phyloP scores from a whole-genome alignment of 1,139 yeast species.

The Debaryomycetaceae sp. region DNA sequence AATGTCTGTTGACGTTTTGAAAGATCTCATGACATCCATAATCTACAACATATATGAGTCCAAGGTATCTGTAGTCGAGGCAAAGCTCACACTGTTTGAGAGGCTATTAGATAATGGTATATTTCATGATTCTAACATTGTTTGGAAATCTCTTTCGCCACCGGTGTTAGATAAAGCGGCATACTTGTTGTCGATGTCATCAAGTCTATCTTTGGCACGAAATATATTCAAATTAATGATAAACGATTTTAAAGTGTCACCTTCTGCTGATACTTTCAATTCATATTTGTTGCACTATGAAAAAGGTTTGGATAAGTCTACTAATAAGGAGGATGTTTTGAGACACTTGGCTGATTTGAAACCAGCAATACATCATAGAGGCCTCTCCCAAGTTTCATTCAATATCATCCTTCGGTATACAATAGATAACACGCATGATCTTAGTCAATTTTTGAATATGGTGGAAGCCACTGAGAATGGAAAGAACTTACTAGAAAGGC shows the following conservation, averaged over 20 bases:
- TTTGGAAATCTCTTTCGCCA: constrained; percentile 16
- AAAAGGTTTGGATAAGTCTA: constrained; percentile 1
- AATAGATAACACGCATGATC: constrained; percentile 23
- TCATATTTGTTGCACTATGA: constrained; percentile 15
- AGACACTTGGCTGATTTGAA: constrained; percentile 29
- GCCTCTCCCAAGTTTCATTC: constrained; percentile 17
- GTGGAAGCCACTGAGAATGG: constrained; percentile 9
- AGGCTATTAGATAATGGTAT: constrained; percentile 9
- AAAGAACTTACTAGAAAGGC: constrained; percentile 11
- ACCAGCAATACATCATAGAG: constrained; percentile 26
- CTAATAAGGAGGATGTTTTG: constrained; percentile 10
- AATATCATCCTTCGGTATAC: constrained; percentile 20
- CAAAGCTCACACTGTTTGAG: constrained; percentile 9
- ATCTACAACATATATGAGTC: constrained; percentile 12
- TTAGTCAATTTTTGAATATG: constrained; percentile 29
- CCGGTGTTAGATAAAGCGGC: constrained; percentile 26
- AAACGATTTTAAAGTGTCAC: constrained; percentile 17
- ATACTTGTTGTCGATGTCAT: constrained; percentile 17
- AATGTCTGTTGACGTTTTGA: constrained; percentile 19
- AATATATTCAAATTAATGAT: constrained; percentile 18
- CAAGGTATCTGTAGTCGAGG: constrained; percentile 6
- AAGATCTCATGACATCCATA: constrained; percentile 13
- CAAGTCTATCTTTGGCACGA: constrained; percentile 17
- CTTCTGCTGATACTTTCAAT: constrained; percentile 24
- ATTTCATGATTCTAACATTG: constrained; percentile 1